phyloP scores from a whole-genome alignment of 2,329 filamentous ascomycete species.

The Cordyceps cateniannulata region DNA sequence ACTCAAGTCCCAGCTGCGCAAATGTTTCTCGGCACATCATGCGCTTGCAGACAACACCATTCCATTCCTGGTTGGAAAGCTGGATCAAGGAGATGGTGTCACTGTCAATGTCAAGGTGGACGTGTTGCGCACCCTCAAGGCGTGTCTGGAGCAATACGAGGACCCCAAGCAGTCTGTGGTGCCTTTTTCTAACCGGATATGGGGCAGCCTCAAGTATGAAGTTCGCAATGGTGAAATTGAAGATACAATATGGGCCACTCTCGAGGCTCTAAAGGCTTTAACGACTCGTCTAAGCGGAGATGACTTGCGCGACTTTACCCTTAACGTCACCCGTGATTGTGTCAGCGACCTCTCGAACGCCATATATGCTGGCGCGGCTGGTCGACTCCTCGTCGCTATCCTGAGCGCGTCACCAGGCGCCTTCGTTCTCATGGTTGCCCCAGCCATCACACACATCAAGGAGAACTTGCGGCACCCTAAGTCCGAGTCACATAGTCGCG shows the following conservation, averaged over 20 bases:
- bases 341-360: conserved; percentile 46
- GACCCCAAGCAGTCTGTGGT: conserved; percentile 39
- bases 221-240: conserved; percentile 55
- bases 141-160: conserved; percentile 44
- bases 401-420: conserved; percentile 40
- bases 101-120: conserved; percentile 55
- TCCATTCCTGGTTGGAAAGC: conserved; percentile 49
- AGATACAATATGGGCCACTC: conserved; percentile 49
- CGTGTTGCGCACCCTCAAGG: conserved; percentile 48
- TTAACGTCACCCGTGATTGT: conserved; percentile 46
- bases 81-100: conserved; percentile 53
- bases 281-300: conserved; percentile 38
- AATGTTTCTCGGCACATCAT: conserved; percentile 47
- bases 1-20: conserved; percentile 45
- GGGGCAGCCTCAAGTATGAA: conserved; percentile 57
- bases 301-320: conserved; percentile 39
- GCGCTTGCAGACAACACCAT: conserved; percentile 39
- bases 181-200: conserved; percentile 45
- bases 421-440: conserved; percentile 42
- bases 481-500: conserved; percentile 42
- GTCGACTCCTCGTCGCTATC: conserved; percentile 45
- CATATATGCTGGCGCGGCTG: conserved; percentile 45
- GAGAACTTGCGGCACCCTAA: conserved; percentile 45
- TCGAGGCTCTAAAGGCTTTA: conserved; percentile 47
- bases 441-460: conserved; percentile 42